These are phyloP conservation scores for Jimgerdemannia flammicorona DNA, from an alignment of 192 early-diverging fungal species.

Conservation along the genomic window DNA sequence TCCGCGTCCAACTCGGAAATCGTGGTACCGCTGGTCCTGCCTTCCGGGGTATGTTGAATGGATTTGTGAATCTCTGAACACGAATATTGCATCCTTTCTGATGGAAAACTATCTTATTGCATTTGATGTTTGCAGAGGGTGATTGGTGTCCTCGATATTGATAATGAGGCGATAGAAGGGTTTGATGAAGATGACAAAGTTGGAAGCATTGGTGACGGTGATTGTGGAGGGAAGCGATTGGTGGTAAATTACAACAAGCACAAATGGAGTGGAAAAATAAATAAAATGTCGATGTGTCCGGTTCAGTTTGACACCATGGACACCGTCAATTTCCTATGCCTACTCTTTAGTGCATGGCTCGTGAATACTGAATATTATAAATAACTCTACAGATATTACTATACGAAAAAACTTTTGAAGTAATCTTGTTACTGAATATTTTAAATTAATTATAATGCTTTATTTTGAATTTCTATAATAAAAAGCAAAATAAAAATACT, in stretches of 20 bases:
- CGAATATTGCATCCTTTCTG: background rate
- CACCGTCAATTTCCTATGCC: no score
- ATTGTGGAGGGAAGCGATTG: slow-evolving; percentile 36
- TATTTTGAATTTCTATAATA: no score
- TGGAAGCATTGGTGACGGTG: slow-evolving; percentile 62
- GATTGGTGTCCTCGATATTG: slow-evolving; percentile 70
- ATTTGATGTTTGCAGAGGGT: slow-evolving; percentile 32
- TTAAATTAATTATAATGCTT: no score
- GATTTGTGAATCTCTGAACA: background rate
- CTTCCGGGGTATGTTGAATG: slow-evolving; percentile 7
- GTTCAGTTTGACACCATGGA: no score
- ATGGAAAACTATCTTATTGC: background rate
- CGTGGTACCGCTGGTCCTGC: slow-evolving; percentile 67
- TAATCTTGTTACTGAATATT: no score
- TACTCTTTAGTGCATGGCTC: no score
- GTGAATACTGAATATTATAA: no score
- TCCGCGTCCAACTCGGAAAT: slow-evolving; percentile 79
- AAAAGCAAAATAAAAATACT: no score
- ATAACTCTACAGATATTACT: no score
- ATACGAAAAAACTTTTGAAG: no score
- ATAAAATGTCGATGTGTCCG: no score
- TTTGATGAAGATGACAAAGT: slow-evolving; percentile 66
- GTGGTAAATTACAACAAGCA: slow-evolving; percentile 7
- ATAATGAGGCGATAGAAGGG: slow-evolving; percentile 56
- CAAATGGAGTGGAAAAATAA: no score